A percentile compares a stretch with the other conserved stretches of the same genome.
Conservation (phyloP, 106 monocot genomes). For the Allium cepa region DNA sequence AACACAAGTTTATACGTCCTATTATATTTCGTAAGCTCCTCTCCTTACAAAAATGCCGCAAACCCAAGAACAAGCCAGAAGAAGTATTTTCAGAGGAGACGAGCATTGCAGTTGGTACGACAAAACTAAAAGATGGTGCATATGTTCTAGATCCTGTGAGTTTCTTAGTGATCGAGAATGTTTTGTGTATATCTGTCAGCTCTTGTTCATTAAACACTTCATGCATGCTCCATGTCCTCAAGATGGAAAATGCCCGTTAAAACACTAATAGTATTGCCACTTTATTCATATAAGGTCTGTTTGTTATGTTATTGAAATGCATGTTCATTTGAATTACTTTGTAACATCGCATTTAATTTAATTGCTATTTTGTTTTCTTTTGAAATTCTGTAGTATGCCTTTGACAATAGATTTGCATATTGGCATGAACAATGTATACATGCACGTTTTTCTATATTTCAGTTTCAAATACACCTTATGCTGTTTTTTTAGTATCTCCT, state of each 20-base stretch:
- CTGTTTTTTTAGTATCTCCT: no score
- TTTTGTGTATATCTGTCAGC: no score
- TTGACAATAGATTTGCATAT: no score
- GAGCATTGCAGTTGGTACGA: conserved; percentile 24
- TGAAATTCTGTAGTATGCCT: no score
- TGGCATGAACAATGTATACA: no score
- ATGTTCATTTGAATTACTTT: no score
- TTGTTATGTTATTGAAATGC: no score
- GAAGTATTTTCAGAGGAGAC: conserved; percentile 22
- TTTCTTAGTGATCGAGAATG: background rate
- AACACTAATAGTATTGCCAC: conserved; percentile 81
- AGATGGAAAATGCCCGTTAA: conserved; percentile 91
- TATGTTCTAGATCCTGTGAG: conserved; percentile 96
- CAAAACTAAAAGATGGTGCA: conserved; percentile 34
- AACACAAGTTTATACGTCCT: background rate
- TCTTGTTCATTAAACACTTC: no score
- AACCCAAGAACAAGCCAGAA: conserved; percentile 20
- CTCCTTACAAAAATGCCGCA: conserved; percentile 59
- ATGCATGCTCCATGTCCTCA: conserved; percentile 59
- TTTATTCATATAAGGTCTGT: conserved; percentile 88
- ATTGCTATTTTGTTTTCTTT: no score
- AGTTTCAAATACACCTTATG: background rate
- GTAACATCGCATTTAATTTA: no score
- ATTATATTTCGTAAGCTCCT: no score
- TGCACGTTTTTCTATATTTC: no score